phyloP scores from a whole-genome alignment of 2,329 filamentous ascomycete genomes.

The Rhynchosporium graminicola region DNA sequence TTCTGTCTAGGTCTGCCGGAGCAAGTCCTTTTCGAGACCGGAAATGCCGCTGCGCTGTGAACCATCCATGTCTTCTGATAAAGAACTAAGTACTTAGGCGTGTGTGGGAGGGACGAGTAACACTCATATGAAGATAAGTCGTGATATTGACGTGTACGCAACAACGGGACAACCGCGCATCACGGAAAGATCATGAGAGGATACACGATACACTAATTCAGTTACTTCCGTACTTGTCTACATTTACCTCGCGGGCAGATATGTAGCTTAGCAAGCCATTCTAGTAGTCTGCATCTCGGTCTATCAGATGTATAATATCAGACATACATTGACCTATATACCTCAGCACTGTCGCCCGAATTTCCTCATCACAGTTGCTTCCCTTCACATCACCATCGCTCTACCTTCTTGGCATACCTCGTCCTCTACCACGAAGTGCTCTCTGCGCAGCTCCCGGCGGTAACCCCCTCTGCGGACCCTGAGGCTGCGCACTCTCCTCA shows the following conservation, averaged over 20 bases:
- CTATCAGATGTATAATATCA: conserved; percentile 23
- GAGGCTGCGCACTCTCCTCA: conserved; percentile 84
- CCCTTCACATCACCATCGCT: background rate
- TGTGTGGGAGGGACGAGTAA: too few relatives aligned
- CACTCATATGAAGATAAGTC: too few relatives aligned
- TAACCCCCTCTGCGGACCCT: conserved; percentile 74
- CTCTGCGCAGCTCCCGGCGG: conserved; percentile 85
- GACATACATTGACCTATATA: conserved; percentile 8
- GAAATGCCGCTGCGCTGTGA: too few relatives aligned
- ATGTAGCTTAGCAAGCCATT: background rate
- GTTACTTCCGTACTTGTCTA: too few relatives aligned
- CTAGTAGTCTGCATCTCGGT: conserved; percentile 1
- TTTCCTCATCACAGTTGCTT: background rate
- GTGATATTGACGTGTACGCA: too few relatives aligned
- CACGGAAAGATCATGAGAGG: too few relatives aligned
- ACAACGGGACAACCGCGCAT: too few relatives aligned
- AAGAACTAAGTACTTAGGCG: too few relatives aligned
- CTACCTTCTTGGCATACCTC: conserved; percentile 76
- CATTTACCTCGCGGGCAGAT: background rate
- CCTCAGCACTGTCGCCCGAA: background rate
- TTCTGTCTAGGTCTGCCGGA: too few relatives aligned
- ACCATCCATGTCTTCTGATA: too few relatives aligned
- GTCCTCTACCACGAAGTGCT: conserved; percentile 78
- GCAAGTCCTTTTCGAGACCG: too few relatives aligned
- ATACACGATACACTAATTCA: too few relatives aligned